Conservation (phyloP, 768 basidiomycete genomes). For the Boletus rufocinnamomeus region DNA sequence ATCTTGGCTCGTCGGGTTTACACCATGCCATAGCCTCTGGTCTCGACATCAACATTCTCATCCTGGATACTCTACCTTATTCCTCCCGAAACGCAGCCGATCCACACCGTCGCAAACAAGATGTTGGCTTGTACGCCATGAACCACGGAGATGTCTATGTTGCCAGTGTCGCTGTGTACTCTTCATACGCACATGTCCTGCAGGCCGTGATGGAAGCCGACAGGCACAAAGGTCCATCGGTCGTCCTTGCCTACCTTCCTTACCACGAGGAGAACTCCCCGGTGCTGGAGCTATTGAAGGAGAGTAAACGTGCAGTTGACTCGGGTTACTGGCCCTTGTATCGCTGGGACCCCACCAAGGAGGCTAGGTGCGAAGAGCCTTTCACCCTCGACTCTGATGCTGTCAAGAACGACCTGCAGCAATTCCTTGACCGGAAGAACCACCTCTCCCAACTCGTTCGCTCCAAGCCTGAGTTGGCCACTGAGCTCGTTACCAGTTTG, state of each 20-base stretch:
- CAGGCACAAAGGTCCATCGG: slow-evolving; percentile 82
- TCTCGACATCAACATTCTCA: slow-evolving; percentile 91
- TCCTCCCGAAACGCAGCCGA: slow-evolving; percentile 70
- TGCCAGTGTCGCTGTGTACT: slow-evolving; percentile 93
- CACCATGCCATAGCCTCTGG: slow-evolving; percentile 93
- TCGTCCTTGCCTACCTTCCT: slow-evolving; percentile 93
- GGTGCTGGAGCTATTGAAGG: slow-evolving; percentile 91
- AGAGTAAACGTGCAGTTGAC: slow-evolving; percentile 96
- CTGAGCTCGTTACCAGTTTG: slow-evolving; percentile 79
- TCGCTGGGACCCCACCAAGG: slow-evolving; percentile 93
- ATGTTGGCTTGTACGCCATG: slow-evolving; percentile 97
- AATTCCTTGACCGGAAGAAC: slow-evolving; percentile 95
- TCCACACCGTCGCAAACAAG: slow-evolving; percentile 84
- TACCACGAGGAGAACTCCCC: slow-evolving; percentile 74
- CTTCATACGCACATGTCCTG: slow-evolving; percentile 92
- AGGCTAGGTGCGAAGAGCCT: slow-evolving; percentile 71
- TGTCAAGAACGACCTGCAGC: slow-evolving; percentile 89
- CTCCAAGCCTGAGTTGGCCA: slow-evolving; percentile 75
- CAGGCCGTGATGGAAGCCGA: slow-evolving; percentile 93
- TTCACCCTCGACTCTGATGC: slow-evolving; percentile 93
- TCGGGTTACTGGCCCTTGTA: slow-evolving; percentile 98
- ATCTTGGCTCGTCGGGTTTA: slow-evolving; percentile 91
- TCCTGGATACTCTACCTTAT: slow-evolving; percentile 92
- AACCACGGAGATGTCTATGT: slow-evolving; percentile 98
- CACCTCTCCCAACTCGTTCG: slow-evolving; percentile 92